Conservation (phyloP, 2,329 filamentous ascomycete species). For the Cercospora janseana region DNA sequence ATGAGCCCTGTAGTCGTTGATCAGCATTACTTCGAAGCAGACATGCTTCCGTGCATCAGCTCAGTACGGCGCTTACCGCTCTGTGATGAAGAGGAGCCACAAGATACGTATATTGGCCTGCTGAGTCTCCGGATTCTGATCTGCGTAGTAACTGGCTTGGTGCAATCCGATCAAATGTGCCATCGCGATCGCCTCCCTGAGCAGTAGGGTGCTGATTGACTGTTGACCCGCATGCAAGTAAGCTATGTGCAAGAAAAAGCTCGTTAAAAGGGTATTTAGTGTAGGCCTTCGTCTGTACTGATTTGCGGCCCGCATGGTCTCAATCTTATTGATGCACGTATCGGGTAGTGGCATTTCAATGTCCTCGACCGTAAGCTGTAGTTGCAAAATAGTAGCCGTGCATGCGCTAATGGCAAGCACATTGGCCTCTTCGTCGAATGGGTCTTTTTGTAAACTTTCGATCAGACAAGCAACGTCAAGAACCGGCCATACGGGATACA, state of each 20-base stretch:
- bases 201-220: not conserved
- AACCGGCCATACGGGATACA: slow-evolving; percentile 25
- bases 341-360: slow-evolving; percentile 9
- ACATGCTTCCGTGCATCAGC: slow-evolving; percentile 8
- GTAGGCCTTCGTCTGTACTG: not conserved
- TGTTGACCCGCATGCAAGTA: not conserved
- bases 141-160: not conserved
- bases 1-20: not conserved
- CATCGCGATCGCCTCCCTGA: not conserved
- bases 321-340: not conserved
- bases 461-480: slow-evolving; percentile 12
- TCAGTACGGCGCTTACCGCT: slow-evolving; percentile 15
- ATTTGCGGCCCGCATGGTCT: not conserved
- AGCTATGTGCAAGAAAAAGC: not conserved
- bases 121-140: not conserved
- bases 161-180: not conserved
- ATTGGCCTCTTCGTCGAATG: slow-evolving; percentile 4
- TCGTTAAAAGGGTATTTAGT: not conserved
- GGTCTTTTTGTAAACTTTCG: not conserved
- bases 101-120: slow-evolving; percentile 15
- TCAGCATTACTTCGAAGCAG: not conserved
- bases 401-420: slow-evolving; percentile 20
- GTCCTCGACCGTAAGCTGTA: slow-evolving; percentile 13
- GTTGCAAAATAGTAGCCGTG: slow-evolving; percentile 22
- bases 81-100: slow-evolving; percentile 26